Base-by-base conservation (phyloP, 1,284 basidiomycete genomes). In the Puccinia horiana region DNA sequence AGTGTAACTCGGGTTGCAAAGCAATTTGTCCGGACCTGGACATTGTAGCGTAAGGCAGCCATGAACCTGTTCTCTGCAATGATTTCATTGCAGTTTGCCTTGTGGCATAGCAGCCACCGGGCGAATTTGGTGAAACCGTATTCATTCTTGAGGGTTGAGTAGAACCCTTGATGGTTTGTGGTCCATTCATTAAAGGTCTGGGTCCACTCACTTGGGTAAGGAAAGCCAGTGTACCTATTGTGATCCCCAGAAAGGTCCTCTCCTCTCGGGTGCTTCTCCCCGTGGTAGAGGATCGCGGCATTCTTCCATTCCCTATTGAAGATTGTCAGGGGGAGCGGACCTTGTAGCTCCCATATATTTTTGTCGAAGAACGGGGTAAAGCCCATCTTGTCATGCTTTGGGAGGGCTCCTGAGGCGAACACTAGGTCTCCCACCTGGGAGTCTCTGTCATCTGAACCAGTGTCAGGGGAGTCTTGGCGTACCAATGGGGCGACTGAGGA, bases 361-460 rank as follows among this genome's bases (percentile, higher is more conserved):
- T 72, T 72, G 26, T 72, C 23, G 18, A 72, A 72, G 40, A 16
- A 47, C 1, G 69, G 69, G 4, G 69, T 47, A 20, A 72, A 72
- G 12, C 69, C 69, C 9, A 72, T 47, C 16, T 47, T 47, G 44
- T 47, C 16, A 16, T 47, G 44, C 16, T 47, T 47, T 47, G 44
- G 16, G 8, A 47, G 8, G 44, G 44, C 44, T 16, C 44, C 9
- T 16, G 16, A 47, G 9, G 8, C 16, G 44, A 47, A 47, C 44
- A 8, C 9, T 8, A 47, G 44, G 8, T 47, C 44, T 47, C 44
- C n/a, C n/a, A n/a, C n/a, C n/a, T n/a, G n/a, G n/a, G n/a, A n/a
- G n/a, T n/a, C n/a, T n/a, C n/a, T 16, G 16, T 8, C n/a, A n/a
- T n/a, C n/a, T n/a, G n/a, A n/a, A n/a, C n/a, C n/a, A n/a, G n/a